Evolutionary conservation across 805 yeast species (phyloP).

Genomic region (Cyberlindnera nakhonratchasimensis): DNA sequence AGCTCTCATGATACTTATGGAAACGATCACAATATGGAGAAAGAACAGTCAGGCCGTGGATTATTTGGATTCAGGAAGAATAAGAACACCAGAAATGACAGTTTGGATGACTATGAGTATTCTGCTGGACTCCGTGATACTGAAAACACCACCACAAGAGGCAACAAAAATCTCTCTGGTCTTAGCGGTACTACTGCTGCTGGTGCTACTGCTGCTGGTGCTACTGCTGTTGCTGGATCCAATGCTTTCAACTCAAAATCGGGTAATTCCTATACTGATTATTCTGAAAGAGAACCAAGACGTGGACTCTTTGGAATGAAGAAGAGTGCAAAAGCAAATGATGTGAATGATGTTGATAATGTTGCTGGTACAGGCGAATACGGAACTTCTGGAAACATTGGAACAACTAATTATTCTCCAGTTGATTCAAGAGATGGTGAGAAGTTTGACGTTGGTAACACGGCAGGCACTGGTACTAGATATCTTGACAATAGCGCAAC

Average conservation of each 20-base stretch:
- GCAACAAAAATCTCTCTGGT: no score
- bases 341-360: no score
- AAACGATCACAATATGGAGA: conserved; percentile 23
- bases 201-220: conserved; percentile 5
- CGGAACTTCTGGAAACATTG: no score
- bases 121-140: conserved; percentile 16
- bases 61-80: conserved; percentile 18
- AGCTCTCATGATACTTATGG: conserved; percentile 30
- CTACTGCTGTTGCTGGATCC: conserved; percentile 7
- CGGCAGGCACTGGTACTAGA: no score
- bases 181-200: conserved; percentile 7
- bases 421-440: no score
- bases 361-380: no score
- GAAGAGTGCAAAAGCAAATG: no score
- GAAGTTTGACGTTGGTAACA: no score
- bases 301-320: no score
- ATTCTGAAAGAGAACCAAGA: no score
- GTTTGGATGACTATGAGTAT: conserved; percentile 17
- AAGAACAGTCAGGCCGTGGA: conserved; percentile 13
- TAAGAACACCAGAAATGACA: conserved; percentile 9
- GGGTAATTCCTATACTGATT: neutral
- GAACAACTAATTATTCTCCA: no score
- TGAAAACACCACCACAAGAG: conserved; percentile 17
- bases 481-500: no score
- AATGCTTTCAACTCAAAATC: neutral